Base-by-base conservation (phyloP, 2,329 filamentous ascomycete genomes). In the Arachnomyces sp. region DNA sequence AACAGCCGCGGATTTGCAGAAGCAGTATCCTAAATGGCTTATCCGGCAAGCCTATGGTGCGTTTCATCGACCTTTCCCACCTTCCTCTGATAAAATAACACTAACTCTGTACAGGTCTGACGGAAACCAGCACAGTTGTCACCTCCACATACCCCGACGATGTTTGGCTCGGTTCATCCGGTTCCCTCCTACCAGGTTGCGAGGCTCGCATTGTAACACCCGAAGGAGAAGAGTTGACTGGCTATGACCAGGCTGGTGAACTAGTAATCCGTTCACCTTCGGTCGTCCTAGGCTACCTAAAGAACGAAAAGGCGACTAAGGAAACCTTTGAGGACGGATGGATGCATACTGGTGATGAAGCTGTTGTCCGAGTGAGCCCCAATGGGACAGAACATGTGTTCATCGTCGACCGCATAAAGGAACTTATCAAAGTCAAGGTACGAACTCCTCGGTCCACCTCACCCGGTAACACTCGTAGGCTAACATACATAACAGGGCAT, bases 311-410 rank as follows among this genome's bases (percentile, higher is more conserved):
- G 54, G 87, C 89, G 3, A 93, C 81, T 14, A 71, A 75, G 38
- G 86, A 93, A 57, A 92, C 88, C 0, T 95, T 87, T 53, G 71
- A 80, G 1, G 80, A 88, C 48, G 71, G 72, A n/a, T 92, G 86
- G 78, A 78, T 94, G 72, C 77, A 76, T 31, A 95, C 89, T 0
- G 89, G 89, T 4, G 89, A 95, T 52, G 86, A 93, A 58, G 86
- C 83, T 0, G 68, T 90, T 3, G 67, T 93, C 8, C 72, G 74
- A 2, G 73, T 76, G 52, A 69, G 77, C 6, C 72, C 77, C 0
- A 67, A 71, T 2, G 86, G 86, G 2, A 68, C 81, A 48, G 86
- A 95, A 61, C 89, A 95, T 54, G 59, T 95, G 36, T 82, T 87
- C 57, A 82, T 95, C 43, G 83, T 88, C 1, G 89, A 95, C 57